Evolutionary conservation across 768 basidiomycete genomes (phyloP).

Genomic region (Macrolepiota dolichaula): DNA sequence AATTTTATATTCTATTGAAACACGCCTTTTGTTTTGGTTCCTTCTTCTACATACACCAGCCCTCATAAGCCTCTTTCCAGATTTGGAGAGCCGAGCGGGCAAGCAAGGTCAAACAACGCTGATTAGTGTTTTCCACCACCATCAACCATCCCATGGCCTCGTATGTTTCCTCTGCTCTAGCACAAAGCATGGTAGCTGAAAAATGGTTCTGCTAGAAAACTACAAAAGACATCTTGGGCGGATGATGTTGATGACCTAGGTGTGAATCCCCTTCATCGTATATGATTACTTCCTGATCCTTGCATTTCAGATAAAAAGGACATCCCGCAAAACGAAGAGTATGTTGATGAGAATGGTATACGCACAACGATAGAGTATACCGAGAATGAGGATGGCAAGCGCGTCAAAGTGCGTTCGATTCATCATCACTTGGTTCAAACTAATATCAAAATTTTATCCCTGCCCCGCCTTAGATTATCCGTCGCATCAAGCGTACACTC

Average conservation of each 20-base stretch:
- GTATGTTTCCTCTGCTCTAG: slow-evolving; percentile 20
- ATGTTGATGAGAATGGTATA: slow-evolving; percentile 82
- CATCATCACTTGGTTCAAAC: background rate
- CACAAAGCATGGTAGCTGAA: background rate
- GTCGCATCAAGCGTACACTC: slow-evolving; percentile 79
- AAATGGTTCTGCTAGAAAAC: slow-evolving; percentile 20
- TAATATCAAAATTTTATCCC: slow-evolving; percentile 1
- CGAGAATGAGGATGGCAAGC: slow-evolving; percentile 90
- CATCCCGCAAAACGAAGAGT: slow-evolving; percentile 62
- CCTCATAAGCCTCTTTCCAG: too few relatives aligned
- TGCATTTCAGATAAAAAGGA: slow-evolving; percentile 25
- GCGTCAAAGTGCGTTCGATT: slow-evolving; percentile 69
- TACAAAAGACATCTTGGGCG: slow-evolving; percentile 79
- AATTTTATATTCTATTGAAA: too few relatives aligned
- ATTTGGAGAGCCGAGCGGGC: background rate
- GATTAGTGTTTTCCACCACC: background rate
- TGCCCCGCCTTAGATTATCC: slow-evolving; percentile 59
- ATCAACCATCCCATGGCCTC: slow-evolving; percentile 24
- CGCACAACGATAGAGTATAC: slow-evolving; percentile 80
- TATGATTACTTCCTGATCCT: too few relatives aligned
- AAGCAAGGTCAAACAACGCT: slow-evolving; percentile 3
- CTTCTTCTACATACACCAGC: too few relatives aligned
- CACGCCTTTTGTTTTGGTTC: too few relatives aligned
- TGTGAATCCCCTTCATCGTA: slow-evolving; percentile 20
- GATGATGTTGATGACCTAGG: slow-evolving; percentile 83